Evolutionary conservation across 2,329 filamentous ascomycete species (phyloP), one percentile per base, ranked within the genome.

Genomic region (Fusarium sp.): DNA sequence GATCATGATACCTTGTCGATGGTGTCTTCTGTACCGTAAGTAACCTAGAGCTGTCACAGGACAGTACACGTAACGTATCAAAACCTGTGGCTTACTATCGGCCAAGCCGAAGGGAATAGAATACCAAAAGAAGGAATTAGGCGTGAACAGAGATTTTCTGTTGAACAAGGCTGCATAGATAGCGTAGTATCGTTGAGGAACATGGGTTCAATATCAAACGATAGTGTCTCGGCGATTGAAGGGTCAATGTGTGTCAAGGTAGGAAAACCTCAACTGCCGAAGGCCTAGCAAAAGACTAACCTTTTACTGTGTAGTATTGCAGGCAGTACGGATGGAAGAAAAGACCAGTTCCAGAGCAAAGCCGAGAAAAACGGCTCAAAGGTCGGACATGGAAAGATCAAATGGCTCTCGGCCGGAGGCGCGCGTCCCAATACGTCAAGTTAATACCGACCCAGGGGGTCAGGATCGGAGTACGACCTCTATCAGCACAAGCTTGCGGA

Each of bases 141-240:
- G 41, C 13, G 65, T 46, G 50, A 67, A 18, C 48, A 53, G 52
- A 58, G 28, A 52, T 30, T 58, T 65, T 52, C 56, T 67, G 67
- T 56, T 37, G 50, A 62, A 64, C 57, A 25, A 50, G 26, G n/a
- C 43, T 49, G 21, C 42, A 55, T 58, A 23, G 39, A 34, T 52
- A 70, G 67, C 64, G 62, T 70, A 60, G 64, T 58, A 70, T 67
- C 54, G 58, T 60, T 50, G 34, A 37, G 21, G 53, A 39, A 51
- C 53, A 53, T 54, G 67, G 59, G 43, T 48, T 45, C 53, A 50
- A 44, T 49, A 48, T 44, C 23, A 67, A 63, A 67, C 41, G 23
- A 67, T 64, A 58, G 66, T 58, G 56, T 46, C 43, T 70, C 67
- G 43, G 62, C 50, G 23, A 63, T 64, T 67, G 44, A 58, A 50